Evolutionary conservation across 2,329 filamentous ascomycete genomes (phyloP), one percentile per base, ranked within the genome.

Genomic region (Penicillium sp.): DNA sequence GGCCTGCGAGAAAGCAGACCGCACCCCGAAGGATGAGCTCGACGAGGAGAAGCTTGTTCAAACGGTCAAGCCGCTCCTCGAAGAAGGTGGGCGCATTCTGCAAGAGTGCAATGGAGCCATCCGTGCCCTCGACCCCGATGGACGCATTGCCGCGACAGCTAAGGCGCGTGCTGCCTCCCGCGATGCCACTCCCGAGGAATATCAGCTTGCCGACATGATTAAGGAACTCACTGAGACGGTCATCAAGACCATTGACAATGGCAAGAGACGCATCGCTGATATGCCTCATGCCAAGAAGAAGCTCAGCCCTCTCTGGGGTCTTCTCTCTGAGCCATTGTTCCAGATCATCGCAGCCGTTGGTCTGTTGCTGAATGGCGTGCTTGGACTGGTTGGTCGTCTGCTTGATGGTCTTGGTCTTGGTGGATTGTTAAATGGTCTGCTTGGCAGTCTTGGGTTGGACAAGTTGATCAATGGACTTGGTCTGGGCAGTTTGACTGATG

Each of bases 221-320:
- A 95, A 96, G 79, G 90, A 85, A 76, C 81, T 96, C 56, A 93
- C 91, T 0, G 87, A 87, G 21, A 87, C 85, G 27, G 89, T 97
- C 23, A 87, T 89, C 45, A 86, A 87, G 66, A 90, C 87, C 25
- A 93, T 97, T 64, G 91, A 97, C 68, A 86, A 88, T 60, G 89
- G 89, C 27, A 94, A 92, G 84, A 89, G 88, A 78, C 89, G 90
- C 79, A 89, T 96, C 58, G 86, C 89, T 68, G 89, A 90, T 68
- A 94, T 96, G 89, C 91, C 92, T 6, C 89, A 95, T 63, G 92
- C 91, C 41, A 95, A 96, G 87, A 93, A 96, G 82, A 87, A 93
- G 79, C 82, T 96, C 57, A 96, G 93, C 77, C 91, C 92, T 12
- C 84, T 97, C 31, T 96, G 91, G 91, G 85, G 80, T 31, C 79